Evolutionary conservation across 306 rosid genomes (phyloP).

Genomic region (Citrullus amarus): DNA sequence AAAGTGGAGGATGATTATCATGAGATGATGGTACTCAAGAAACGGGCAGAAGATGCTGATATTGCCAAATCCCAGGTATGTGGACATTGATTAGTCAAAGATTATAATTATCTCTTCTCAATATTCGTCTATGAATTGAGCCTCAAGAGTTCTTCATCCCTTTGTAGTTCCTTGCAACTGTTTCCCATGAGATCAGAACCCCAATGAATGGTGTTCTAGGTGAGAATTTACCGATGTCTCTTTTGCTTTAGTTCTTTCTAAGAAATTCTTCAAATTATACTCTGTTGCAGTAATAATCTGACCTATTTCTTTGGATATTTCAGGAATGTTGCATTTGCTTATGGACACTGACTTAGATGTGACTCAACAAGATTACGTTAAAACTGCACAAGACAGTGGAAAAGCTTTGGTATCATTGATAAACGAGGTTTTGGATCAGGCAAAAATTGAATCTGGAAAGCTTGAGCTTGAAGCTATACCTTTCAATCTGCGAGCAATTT

Average conservation of each 20-base stretch:
- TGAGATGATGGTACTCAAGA: conserved; percentile 65
- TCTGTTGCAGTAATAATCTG: background rate
- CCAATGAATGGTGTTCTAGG: conserved; percentile 99
- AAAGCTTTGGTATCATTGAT: conserved; percentile 87
- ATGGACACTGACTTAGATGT: conserved; percentile 93
- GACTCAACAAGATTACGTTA: conserved; percentile 81
- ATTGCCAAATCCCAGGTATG: conserved; percentile 91
- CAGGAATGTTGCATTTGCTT: conserved; percentile 97
- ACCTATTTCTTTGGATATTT: conserved; percentile 17
- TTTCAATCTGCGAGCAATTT: conserved; percentile 60
- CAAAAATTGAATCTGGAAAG: conserved; percentile 93
- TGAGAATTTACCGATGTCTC: conserved; percentile 23
- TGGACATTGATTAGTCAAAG: conserved; percentile 8
- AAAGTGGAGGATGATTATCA: conserved; percentile 76
- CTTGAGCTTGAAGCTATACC: conserved; percentile 85
- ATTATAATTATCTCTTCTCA: background rate
- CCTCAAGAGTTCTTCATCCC: conserved; percentile 7
- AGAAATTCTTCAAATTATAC: background rate
- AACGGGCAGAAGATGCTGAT: conserved; percentile 90
- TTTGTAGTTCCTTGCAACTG: conserved; percentile 92
- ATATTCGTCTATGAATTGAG: background rate
- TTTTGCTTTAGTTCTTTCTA: background rate
- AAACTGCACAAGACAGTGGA: conserved; percentile 90
- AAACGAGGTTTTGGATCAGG: conserved; percentile 93
- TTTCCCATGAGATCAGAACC: conserved; percentile 95